Evolutionary conservation across 2,329 filamentous ascomycete genomes (phyloP), one percentile per base, ranked within the genome.

Genomic region (Stromatinia cepivora): DNA sequence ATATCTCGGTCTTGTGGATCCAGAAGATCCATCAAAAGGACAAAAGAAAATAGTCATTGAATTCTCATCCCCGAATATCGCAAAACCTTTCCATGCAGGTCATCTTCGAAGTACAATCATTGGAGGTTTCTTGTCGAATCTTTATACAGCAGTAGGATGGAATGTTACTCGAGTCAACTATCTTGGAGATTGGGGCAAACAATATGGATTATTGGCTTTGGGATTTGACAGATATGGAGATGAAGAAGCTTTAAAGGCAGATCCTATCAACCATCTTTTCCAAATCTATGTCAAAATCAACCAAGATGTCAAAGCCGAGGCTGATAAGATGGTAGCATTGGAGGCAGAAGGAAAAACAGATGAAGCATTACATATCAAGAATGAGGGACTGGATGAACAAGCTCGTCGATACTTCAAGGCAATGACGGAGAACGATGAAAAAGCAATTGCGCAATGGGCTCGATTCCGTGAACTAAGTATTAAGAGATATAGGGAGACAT

Each of bases 51-150:
- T 90, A 57, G 86, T 95, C 65, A 86, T 95, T 75, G 92, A 95
- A 77, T 95, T 94, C 80, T 93, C 90, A 10, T 93, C 90, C 10
- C 92, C 92, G 64, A 95, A 95, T 79, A 93, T 95, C 70, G 92
- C 92, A 58, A 94, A 94, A 81, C 92, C 90, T 31, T 93, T 93
- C 80, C 88, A 92, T 76, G 89, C 89, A 31, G 89, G 88, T 8
- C 90, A 94, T 81, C 82, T 93, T 74, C 85, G 90, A 75, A 92
- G 89, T 76, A 93, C 91, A 64, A 92, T 93, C 72, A 90, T 93
- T 69, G 90, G 91, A 56, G 89, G 88, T 42, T 92, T 91, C 78
- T 80, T 93, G 28, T 83, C 88, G 31, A 92, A 92, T 75, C 78
- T 92, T 3, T 91, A 92, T 77, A 83, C 89, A 75, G 83, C 80